Evolutionary conservation across 495 filamentous ascomycete genomes (phyloP), one percentile per base, ranked within the genome.

Genomic region (Rhypophila decipiens): DNA sequence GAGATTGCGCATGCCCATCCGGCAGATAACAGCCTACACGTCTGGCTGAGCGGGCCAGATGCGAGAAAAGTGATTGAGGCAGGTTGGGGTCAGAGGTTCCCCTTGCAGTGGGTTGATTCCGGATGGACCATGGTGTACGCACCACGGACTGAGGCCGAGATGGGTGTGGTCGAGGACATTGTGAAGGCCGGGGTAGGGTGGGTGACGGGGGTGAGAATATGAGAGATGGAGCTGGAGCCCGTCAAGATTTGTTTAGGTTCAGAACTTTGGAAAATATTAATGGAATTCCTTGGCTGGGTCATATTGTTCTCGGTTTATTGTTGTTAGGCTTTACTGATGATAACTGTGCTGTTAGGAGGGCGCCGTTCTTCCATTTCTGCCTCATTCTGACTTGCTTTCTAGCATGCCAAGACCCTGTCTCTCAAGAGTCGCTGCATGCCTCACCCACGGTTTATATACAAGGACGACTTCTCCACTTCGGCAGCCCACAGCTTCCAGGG

Each of bases 401-500:
- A n/a, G n/a, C n/a, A n/a, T n/a, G n/a, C n/a, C n/a, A n/a, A n/a
- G n/a, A n/a, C n/a, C n/a, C n/a, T n/a, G n/a, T n/a, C n/a, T n/a
- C n/a, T n/a, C n/a, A n/a, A n/a, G n/a, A n/a, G n/a, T n/a, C n/a
- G n/a, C n/a, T n/a, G n/a, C n/a, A n/a, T n/a, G n/a, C n/a, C 13
- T 21, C 23, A 53, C 5, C 27, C 45, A 44, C 29, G 21, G 22
- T 55, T 58, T 5, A 29, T 39, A 47, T 72, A 72, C 38, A 72
- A 37, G 7, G 34, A 33, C 13, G 50, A 48, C 2, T 44, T 55
- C 50, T 65, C 52, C 5, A 73, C 67, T 42, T 75, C 69, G 24
- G 57, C 56, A 5, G 59, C 41, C 72, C 72, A 75, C 2, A 75
- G 46, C 13, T 45, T 46, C 72, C 72, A 74, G 7, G 72, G 60